Base-by-base conservation (phyloP, 139 green algal genomes). In the Chlorella vulgaris region DNA sequence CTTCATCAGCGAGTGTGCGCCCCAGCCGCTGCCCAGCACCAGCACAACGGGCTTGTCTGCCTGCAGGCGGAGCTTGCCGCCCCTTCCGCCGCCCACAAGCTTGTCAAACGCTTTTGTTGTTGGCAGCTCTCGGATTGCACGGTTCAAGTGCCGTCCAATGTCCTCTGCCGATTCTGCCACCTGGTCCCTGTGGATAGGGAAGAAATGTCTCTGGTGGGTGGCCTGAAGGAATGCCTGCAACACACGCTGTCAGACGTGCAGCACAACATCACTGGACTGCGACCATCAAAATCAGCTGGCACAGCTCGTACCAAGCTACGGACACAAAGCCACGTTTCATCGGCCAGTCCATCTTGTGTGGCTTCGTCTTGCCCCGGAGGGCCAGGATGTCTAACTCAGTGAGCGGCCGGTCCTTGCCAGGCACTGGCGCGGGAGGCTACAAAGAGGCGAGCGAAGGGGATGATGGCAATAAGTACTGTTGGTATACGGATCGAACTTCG, bases 1-100 rank as follows among this genome's bases (percentile, higher is more conserved):
- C 73, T 88, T 89, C 70, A 85, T 76, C 4, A 89, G 60, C 15
- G 81, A 76, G 53, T 85, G 78, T 1, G 85, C 77, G 2, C 65
- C 85, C 85, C 85, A 89, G 19, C 85, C 85, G 26, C 28, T 47
- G 31, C 85, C 85, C 53, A 89, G 83, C 42, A 89, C 55, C 66
- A 86, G 77, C 83, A 87, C 69, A 43, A 80, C 74, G 18, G 74
- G 74, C 55, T 85, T 80, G 24, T 86, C 74, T 18, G 40, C 31
- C 39, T 86, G 67, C 33, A 83, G 60, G 33, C 68, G 58, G 47
- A 82, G 70, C 29, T 33, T 50, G 24, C 69, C 80, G 36, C 28
- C 55, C n/a, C 65, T 40, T 28, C 73, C 79, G 65, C n/a, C n/a
- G n/a, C n/a, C n/a, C 42, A 76, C 29, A 19, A 85, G 75, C 40